Evolutionary conservation across 805 yeast genomes (phyloP), one percentile per base, ranked within the genome.

Genomic region (Lachancea fermentati): DNA sequence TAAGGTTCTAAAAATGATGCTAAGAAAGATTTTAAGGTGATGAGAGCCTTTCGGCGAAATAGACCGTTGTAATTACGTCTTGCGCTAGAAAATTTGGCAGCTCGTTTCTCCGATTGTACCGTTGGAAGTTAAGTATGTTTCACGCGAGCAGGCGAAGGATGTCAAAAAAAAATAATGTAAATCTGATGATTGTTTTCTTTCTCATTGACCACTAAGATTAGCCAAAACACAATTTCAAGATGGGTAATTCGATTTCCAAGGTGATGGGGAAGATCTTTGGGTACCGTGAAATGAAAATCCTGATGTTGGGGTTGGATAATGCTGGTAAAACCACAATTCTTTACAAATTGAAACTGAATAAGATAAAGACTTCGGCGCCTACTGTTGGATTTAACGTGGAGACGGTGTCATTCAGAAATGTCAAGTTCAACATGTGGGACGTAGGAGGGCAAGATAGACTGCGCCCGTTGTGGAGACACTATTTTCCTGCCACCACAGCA

Each of bases 401-500:
- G 63, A 82, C 91, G 3, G 85, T 85, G 47, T 78, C 83, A 43
- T 85, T 81, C 63, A 82, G 81, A 60, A 84, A 84, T 61, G 81
- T 85, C 43, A 79, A 84, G 42, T 84, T 85, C 67, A 86, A 87
- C 45, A 88, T 85, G 58, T 85, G 95, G 95, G 95, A 85, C 63
- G 93, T 93, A 46, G 97, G 97, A 66, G 97, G 96, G 60, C 97
- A 87, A 68, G 94, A 85, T 55, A 72, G 94, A 62, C 76, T 88
- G 51, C 77, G 96, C 58, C 95, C 94, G 0, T 71, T 89, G 43
- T 89, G 97, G 97, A 79, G 96, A 63, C 96, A 89, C 60, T 89
- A 89, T 66, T 87, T 84, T 65, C 85, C 95, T 9, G 95, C 95
- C 29, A 86, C 96, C 4, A 84, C 87, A 58, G 96, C 95, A 7